Evolutionary conservation across 192 early-diverging fungal species (phyloP).

Genomic region (Backusella westeae): DNA sequence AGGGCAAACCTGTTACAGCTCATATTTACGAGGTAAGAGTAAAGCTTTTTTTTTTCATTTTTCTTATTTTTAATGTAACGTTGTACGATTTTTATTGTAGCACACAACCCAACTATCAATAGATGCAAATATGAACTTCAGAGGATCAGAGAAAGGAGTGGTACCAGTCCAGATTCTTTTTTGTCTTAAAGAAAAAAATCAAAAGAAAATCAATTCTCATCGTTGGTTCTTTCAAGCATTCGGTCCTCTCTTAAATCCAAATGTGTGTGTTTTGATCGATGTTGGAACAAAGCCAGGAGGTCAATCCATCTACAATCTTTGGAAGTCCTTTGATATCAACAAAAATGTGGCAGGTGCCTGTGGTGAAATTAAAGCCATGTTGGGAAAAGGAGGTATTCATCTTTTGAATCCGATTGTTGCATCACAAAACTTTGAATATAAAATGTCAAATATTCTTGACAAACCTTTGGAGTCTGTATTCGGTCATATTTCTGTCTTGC

Average conservation of each 20-base stretch:
- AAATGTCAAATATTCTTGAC: constrained; percentile 71
- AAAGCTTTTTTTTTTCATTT: background rate
- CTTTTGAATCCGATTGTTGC: constrained; percentile 73
- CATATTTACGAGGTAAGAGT: constrained; percentile 60
- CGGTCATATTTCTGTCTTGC: constrained; percentile 94
- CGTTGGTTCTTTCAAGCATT: constrained; percentile 66
- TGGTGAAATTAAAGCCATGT: constrained; percentile 78
- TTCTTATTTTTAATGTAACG: constrained; percentile 2
- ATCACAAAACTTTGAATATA: constrained; percentile 84
- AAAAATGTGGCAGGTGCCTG: constrained; percentile 78
- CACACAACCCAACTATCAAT: constrained; percentile 61
- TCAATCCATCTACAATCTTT: constrained; percentile 69
- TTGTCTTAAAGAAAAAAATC: constrained; percentile 74
- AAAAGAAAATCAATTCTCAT: constrained; percentile 65
- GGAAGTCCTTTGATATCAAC: constrained; percentile 78
- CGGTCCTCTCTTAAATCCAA: constrained; percentile 56
- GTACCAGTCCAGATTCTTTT: constrained; percentile 78
- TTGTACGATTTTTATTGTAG: constrained; percentile 20
- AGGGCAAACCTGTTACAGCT: constrained; percentile 58
- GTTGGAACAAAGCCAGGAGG: constrained; percentile 80
- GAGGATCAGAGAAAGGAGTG: constrained; percentile 45
- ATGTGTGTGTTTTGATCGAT: constrained; percentile 65
- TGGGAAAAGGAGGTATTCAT: constrained; percentile 54
- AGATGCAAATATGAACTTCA: constrained; percentile 51
- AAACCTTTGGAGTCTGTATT: constrained; percentile 86